Evolutionary conservation across 2,329 filamentous ascomycete species (phyloP), one percentile per base, ranked within the genome.

Genomic region (Claviceps fusiformis): DNA sequence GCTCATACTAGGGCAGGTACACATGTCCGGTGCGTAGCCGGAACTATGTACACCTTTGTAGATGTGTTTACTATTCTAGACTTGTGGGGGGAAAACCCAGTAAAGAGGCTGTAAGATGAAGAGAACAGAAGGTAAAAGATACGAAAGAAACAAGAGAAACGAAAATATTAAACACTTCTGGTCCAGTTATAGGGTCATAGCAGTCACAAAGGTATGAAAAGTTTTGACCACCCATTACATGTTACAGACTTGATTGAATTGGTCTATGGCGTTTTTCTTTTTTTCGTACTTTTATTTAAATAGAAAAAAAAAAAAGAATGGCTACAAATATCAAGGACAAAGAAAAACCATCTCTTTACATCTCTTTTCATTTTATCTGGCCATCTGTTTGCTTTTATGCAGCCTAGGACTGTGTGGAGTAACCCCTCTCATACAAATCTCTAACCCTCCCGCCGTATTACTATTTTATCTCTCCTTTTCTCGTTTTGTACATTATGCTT

Each of bases 201-300:
- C 19, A 19, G 19, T 19, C 19, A 19, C 19, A 19, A 19, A 19
- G 19, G 19, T 19, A 19, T 19, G 19, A 1, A 19, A 19, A 19
- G 19, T 19, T 19, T 19, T 19, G 19, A 19, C 19, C 19, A 19
- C 19, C 19, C 19, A 19, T 19, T 19, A 19, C 52, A 50, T 54
- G 44, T n/a, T 56, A 56, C 55, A 56, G 48, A 52, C 55, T 54
- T 37, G 5, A 52, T 56, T 52, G 51, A 52, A 52, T 24, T 54
- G 51, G 46, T 56, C 55, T 45, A 56, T 56, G 39, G 43, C 47
- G n/a, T 27, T 43, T 37, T 27, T 10, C 39, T 35, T 43, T 37
- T n/a, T 10, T 17, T n/a, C 10, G 5, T 13, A n/a, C 5, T 45
- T 45, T 27, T 19, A 3, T 9, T 10, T 37, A 4, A n/a, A 17